Evolutionary conservation across 2,329 filamentous ascomycete species (phyloP), one percentile per base, ranked within the genome.

Genomic region (Neurospora sp.): DNA sequence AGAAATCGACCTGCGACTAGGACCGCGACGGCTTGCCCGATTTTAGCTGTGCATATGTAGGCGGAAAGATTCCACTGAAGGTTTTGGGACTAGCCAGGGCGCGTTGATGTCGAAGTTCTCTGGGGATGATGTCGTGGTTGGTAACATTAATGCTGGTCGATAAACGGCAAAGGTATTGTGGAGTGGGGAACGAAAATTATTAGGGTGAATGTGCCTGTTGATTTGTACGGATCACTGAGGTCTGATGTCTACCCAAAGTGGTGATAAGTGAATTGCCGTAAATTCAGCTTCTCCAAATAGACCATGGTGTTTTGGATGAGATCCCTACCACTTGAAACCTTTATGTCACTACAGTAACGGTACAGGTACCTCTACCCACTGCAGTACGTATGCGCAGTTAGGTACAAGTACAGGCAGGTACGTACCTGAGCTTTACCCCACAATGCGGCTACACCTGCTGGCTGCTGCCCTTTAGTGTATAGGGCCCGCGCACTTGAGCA

Each of bases 341-440:
- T 62, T 1, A 6, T 52, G 52, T 36, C 52, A 57, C 46, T 62
- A 36, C 28, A 62, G 28, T 33, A 62, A 17, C 52, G 52, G 28
- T 62, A 62, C 52, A 36, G 12, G 52, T 62, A 36, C 33, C 33
- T 36, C 33, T 36, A 36, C 52, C 52, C 52, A 28, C 28, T 28
- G 28, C 28, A 62, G 52, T 33, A 33, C 23, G 23, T 62, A 62
- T 36, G 52, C 52, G 52, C 28, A 62, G 15, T 17, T 62, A 28
- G 28, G 28, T 28, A 28, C 28, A 28, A 28, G 28, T 28, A 28
- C 52, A 62, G 23, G 28, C 28, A 62, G 23, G 52, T 62, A n/a
- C 12, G 46, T 36, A 62, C 28, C 28, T 33, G 15, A n/a, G 23
- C 28, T 33, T 69, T 73, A 74, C 74, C 73, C 74, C 74, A 72